A percentile compares a stretch with the other conserved stretches of the same genome.
These are phyloP conservation scores for Rhodotorula glutinis DNA, from an alignment of 1,284 basidiomycete genomes.

Conservation along the genomic window DNA sequence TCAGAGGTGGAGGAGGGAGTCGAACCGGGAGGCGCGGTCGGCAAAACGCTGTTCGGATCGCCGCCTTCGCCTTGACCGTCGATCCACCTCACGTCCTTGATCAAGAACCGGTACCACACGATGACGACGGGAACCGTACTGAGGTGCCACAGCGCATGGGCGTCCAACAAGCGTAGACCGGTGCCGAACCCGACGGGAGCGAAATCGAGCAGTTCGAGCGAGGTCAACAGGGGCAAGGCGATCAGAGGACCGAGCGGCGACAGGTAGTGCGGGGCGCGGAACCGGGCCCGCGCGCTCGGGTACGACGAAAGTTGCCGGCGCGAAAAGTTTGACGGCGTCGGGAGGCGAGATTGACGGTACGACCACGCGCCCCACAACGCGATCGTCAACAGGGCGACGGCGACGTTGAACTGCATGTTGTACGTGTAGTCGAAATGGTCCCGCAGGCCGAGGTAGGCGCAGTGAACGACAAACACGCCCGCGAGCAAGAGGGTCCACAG, in stretches of 20 bases:
- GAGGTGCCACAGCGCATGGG: slow-evolving; percentile 92
- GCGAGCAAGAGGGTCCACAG: slow-evolving; percentile 47
- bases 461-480: slow-evolving; percentile 61
- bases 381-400: slow-evolving; percentile 67
- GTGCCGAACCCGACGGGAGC: slow-evolving; percentile 55
- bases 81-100: slow-evolving; percentile 58
- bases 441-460: slow-evolving; percentile 71
- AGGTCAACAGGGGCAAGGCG: slow-evolving; percentile 67
- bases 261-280: slow-evolving; percentile 44
- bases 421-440: slow-evolving; percentile 91
- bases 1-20: no score
- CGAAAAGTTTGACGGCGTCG: slow-evolving; percentile 51
- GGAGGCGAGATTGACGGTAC: slow-evolving; percentile 46
- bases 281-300: slow-evolving; percentile 44
- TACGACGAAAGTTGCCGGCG: slow-evolving; percentile 56
- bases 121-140: slow-evolving; percentile 74
- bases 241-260: slow-evolving; percentile 54
- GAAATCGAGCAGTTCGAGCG: slow-evolving; percentile 89
- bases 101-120: slow-evolving; percentile 79
- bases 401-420: slow-evolving; percentile 84
- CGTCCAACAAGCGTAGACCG: slow-evolving; percentile 67
- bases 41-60: slow-evolving; percentile 8
- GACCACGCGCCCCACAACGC: slow-evolving; percentile 77
- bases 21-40: neutral
- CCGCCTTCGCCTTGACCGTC: slow-evolving; percentile 30